Conservation (phyloP, 352 stramenopile genomes). For the Phytophthora idaei region DNA sequence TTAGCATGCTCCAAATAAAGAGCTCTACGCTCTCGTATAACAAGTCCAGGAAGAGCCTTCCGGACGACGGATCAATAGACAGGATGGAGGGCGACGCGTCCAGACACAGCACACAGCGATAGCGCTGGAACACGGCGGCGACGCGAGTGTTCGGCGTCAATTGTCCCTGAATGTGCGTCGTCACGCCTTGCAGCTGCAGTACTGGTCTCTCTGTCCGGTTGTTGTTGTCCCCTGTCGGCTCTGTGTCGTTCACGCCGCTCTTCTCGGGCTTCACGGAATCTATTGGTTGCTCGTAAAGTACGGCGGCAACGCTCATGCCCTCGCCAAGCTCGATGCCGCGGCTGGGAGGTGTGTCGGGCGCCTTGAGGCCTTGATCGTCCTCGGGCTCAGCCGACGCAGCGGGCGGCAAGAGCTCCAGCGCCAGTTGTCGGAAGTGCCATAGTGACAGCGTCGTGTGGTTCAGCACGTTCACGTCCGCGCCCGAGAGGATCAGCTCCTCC, state of each 20-base stretch:
- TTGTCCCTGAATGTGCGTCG: conserved; percentile 30
- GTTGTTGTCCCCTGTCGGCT: conserved; percentile 5
- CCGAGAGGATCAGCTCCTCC: conserved; percentile 62
- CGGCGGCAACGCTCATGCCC: conserved; percentile 70
- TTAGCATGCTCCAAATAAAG: conserved; percentile 72
- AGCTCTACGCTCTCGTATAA: conserved; percentile 83
- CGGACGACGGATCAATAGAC: conserved; percentile 77
- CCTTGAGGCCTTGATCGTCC: conserved; percentile 18
- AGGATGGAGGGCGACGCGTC: conserved; percentile 85
- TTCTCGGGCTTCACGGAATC: conserved; percentile 2
- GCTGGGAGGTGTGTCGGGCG: conserved; percentile 3
- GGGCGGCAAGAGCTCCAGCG: conserved; percentile 50
- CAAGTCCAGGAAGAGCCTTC: conserved; percentile 80
- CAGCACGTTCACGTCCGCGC: conserved; percentile 66
- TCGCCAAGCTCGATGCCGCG: conserved; percentile 58
- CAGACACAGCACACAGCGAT: conserved; percentile 84
- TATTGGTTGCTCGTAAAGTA: conserved; percentile 34
- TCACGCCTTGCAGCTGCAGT: conserved; percentile 29
- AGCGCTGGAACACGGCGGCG: conserved; percentile 71
- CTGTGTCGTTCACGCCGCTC: conserved; percentile 2
- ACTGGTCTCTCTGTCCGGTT: conserved; percentile 24
- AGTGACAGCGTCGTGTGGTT: conserved; percentile 79
- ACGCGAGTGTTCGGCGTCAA: conserved; percentile 60
- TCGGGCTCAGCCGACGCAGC: conserved; percentile 18
- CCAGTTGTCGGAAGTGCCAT: conserved; percentile 81